These are phyloP conservation scores for Fistulina hepatica DNA, from an alignment of 1,284 basidiomycete species.

Conservation along the genomic window DNA sequence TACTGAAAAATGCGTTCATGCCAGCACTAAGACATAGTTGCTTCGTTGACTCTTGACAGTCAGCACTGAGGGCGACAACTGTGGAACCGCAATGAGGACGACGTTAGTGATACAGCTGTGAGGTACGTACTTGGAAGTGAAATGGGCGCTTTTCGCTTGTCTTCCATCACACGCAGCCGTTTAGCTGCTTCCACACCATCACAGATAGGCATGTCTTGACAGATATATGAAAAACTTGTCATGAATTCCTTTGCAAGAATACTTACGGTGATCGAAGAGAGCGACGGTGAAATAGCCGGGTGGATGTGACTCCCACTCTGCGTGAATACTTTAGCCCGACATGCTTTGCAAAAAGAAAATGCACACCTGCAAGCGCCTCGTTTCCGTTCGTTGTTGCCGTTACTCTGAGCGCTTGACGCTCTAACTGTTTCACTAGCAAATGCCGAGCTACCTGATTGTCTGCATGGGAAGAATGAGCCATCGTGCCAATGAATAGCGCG, in stretches of 20 bases:
- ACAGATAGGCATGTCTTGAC: slow-evolving; percentile 60
- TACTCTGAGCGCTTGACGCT: slow-evolving; percentile 48
- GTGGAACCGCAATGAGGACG: neutral
- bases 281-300: slow-evolving; percentile 59
- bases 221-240: neutral
- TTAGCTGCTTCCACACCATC: slow-evolving; percentile 66
- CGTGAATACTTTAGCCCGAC: neutral
- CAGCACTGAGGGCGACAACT: slow-evolving; percentile 63
- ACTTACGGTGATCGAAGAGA: slow-evolving; percentile 61
- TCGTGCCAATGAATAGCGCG: neutral
- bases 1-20: slow-evolving; percentile 64
- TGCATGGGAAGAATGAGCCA: slow-evolving; percentile 19
- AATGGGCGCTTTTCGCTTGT: slow-evolving; percentile 35
- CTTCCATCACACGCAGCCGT: slow-evolving; percentile 47
- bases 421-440: slow-evolving; percentile 52
- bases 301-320: slow-evolving; percentile 56
- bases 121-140: slow-evolving; percentile 42
- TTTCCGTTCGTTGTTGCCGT: slow-evolving; percentile 53
- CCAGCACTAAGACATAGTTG: slow-evolving; percentile 60
- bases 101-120: slow-evolving; percentile 3
- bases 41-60: slow-evolving; percentile 65
- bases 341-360: neutral
- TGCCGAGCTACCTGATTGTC: slow-evolving; percentile 62
- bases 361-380: slow-evolving; percentile 47
- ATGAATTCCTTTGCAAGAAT: slow-evolving; percentile 3